Evolutionary conservation across 164 flowering plant genomes (phyloP).

Genomic region (Piper longum): DNA sequence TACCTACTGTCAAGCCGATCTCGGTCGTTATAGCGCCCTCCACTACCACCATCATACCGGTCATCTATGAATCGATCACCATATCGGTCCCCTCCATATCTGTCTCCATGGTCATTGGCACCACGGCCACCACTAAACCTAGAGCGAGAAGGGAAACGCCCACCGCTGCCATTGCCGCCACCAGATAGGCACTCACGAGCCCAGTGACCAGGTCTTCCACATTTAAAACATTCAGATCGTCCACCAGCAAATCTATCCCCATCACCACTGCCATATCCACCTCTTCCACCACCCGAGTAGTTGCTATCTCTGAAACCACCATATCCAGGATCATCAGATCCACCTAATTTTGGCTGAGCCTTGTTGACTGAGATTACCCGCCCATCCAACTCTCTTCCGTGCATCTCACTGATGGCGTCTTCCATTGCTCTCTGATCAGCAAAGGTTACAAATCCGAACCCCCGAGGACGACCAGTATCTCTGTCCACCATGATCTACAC

Average conservation of each 20-base stretch:
- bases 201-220: conserved; percentile 95
- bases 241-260: conserved; percentile 21
- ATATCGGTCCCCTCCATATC: conserved; percentile 61
- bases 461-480: conserved; percentile 93
- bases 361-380: conserved; percentile 48
- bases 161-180: conserved; percentile 45
- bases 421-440: conserved; percentile 91
- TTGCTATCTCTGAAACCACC: conserved; percentile 40
- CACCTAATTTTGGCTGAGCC: conserved; percentile 81
- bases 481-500: conserved; percentile 86
- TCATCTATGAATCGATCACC: conserved; percentile 59
- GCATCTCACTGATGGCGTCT: conserved; percentile 86
- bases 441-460: conserved; percentile 93
- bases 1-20: conserved; percentile 60
- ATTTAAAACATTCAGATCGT: conserved; percentile 77
- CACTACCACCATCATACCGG: conserved; percentile 46
- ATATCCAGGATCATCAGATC: conserved; percentile 39
- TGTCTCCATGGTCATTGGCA: conserved; percentile 42
- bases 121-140: conserved; percentile 43
- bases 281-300: conserved; percentile 54
- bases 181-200: conserved; percentile 91
- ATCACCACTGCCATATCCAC: conserved; percentile 32
- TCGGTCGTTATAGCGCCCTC: conserved; percentile 50
- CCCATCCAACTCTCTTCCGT: conserved; percentile 51
- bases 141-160: conserved; percentile 22